Conservation (phyloP, 495 filamentous ascomycete genomes). For the Aspergillus nanangensis region DNA sequence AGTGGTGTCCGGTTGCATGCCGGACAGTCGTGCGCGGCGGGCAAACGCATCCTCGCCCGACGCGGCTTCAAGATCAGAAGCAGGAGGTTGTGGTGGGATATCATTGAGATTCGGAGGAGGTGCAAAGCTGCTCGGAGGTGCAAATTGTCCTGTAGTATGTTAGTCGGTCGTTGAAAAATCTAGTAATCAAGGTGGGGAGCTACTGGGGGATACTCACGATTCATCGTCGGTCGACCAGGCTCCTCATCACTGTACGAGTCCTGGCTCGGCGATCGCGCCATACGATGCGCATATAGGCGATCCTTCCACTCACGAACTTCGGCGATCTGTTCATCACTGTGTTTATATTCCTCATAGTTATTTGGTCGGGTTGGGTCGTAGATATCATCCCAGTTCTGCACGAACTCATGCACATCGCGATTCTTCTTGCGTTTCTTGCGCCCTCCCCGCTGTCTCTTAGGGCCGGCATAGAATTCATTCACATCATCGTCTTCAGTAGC, state of each 20-base stretch:
- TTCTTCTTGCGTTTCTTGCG: slow-evolving; percentile 85
- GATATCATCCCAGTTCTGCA: slow-evolving; percentile 88
- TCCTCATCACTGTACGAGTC: slow-evolving; percentile 54
- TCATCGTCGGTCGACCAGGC: slow-evolving; percentile 44
- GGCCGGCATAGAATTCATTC: slow-evolving; percentile 54
- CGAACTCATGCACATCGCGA: slow-evolving; percentile 50
- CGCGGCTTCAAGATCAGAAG: slow-evolving; percentile 45
- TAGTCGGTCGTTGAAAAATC: not conserved
- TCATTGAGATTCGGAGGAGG: slow-evolving; percentile 58
- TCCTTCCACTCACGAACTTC: slow-evolving; percentile 89
- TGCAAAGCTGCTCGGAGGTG: slow-evolving; percentile 68
- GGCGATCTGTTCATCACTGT: slow-evolving; percentile 75
- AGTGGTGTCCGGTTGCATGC: slow-evolving; percentile 3
- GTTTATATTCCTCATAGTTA: slow-evolving; percentile 79
- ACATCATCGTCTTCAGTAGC: slow-evolving; percentile 72
- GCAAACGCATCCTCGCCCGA: slow-evolving; percentile 71
- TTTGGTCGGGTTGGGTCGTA: slow-evolving; percentile 86
- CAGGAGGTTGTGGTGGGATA: slow-evolving; percentile 28
- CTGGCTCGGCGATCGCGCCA: slow-evolving; percentile 44
- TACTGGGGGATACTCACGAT: slow-evolving; percentile 54
- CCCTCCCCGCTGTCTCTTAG: slow-evolving; percentile 74
- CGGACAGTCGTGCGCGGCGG: slow-evolving; percentile 52
- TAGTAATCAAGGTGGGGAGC: no score
- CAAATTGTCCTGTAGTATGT: slow-evolving; percentile 56
- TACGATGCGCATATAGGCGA: slow-evolving; percentile 71